phyloP scores from a whole-genome alignment of 164 flowering plant genomes.

The Nelumbo lutea region DNA sequence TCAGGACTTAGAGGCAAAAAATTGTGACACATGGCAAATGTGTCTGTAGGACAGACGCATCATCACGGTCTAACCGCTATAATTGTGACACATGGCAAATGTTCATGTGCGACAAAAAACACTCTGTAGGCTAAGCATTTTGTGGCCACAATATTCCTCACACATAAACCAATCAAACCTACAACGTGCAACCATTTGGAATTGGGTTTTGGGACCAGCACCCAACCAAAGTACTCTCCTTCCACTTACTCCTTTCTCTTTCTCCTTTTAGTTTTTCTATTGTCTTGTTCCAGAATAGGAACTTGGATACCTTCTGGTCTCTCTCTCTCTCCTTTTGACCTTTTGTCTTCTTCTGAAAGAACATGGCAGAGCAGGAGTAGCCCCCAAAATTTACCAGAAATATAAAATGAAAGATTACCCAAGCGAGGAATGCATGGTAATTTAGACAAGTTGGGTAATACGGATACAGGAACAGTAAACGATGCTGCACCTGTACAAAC shows the following conservation, averaged over 20 bases:
- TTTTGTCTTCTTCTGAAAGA: background rate
- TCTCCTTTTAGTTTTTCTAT: background rate
- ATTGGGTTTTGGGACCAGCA: constrained; percentile 1
- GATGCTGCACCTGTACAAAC: no score
- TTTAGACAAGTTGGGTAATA: no score
- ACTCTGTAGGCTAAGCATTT: background rate
- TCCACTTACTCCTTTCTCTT: background rate
- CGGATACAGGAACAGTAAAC: no score
- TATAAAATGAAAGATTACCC: background rate
- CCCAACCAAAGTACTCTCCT: background rate
- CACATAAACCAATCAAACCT: background rate
- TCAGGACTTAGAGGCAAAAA: background rate
- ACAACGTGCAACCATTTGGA: constrained; percentile 1
- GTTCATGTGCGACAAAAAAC: background rate
- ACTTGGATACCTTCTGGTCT: background rate
- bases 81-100: background rate
- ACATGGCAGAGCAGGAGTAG: background rate
- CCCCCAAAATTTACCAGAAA: background rate
- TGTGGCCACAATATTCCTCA: background rate
- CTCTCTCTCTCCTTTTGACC: background rate
- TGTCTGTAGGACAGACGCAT: background rate
- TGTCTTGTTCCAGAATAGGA: constrained; percentile 8
- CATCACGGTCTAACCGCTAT: background rate
- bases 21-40: background rate
- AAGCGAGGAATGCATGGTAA: no score